Percentiles rank a stretch among this genome's conserved stretches.
phyloP scores from a whole-genome alignment of 2,329 filamentous ascomycete species.

The Alternaria gaisen region DNA sequence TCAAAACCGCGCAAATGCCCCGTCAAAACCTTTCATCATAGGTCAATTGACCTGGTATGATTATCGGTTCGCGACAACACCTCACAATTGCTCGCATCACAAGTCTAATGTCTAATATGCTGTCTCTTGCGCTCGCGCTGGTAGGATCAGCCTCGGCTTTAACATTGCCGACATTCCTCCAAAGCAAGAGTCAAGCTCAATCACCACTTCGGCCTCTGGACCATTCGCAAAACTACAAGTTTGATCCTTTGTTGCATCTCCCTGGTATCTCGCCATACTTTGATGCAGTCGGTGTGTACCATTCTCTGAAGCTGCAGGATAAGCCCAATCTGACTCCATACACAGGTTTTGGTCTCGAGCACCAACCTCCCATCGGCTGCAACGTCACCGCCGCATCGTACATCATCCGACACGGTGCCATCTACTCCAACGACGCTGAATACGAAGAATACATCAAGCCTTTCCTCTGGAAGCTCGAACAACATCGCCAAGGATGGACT shows the following conservation, averaged over 20 bases:
- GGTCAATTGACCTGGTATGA: conserved; percentile 1
- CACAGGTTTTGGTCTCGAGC: conserved; percentile 53
- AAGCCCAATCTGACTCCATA: background rate
- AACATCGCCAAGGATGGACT: conserved; percentile 62
- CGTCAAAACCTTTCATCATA: background rate
- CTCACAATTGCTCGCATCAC: background rate
- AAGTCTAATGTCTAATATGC: conserved; percentile 13
- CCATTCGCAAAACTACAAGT: conserved; percentile 51
- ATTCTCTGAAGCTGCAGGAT: background rate
- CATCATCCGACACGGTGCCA: conserved; percentile 60
- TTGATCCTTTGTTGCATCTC: conserved; percentile 59
- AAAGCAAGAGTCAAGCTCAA: conserved; percentile 10
- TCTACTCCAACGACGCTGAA: conserved; percentile 61
- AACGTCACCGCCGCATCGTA: conserved; percentile 59
- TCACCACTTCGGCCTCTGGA: conserved; percentile 31
- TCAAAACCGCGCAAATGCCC: conserved; percentile 17
- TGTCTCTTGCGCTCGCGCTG: conserved; percentile 28
- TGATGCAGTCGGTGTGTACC: conserved; percentile 51
- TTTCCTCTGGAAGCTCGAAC: conserved; percentile 65
- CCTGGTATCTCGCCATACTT: conserved; percentile 62
- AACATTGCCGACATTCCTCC: conserved; percentile 23
- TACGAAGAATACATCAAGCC: conserved; percentile 61
- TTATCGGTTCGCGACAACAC: background rate
- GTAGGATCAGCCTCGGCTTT: conserved; percentile 33
- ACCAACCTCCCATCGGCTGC: conserved; percentile 58